Percentiles rank a stretch among this genome's conserved stretches.
Conservation (phyloP, 495 filamentous ascomycete species). For the Penicillium cinerascens region DNA sequence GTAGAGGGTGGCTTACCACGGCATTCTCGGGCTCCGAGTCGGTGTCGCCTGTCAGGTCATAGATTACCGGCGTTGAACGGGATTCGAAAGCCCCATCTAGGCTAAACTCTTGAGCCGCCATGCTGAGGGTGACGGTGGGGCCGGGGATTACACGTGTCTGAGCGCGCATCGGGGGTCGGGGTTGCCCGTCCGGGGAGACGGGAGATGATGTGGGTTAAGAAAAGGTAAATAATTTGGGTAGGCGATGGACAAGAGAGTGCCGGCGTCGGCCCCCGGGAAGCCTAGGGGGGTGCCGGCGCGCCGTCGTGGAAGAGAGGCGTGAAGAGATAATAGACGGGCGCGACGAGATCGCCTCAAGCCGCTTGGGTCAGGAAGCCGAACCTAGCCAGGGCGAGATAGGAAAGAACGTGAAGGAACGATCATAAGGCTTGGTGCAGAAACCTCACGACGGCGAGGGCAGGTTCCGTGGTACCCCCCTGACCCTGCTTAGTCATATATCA, state of each 20-base stretch:
- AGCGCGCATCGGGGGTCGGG: not conserved
- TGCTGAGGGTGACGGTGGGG: not conserved
- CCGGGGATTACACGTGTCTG: too few species aligned
- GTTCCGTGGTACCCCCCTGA: too few species aligned
- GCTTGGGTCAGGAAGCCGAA: not conserved
- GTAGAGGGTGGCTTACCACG: not conserved
- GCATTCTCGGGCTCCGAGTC: not conserved
- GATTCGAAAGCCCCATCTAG: not conserved
- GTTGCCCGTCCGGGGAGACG: not conserved
- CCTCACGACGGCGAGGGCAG: too few species aligned
- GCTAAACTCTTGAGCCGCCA: not conserved
- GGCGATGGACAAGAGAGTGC: not conserved
- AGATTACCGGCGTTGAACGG: not conserved
- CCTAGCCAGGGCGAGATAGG: not conserved
- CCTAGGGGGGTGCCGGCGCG: not conserved
- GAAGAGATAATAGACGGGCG: not conserved
- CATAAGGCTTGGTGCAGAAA: not conserved
- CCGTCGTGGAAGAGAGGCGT: too few species aligned
- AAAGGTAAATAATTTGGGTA: too few species aligned
- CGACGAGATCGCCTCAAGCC: not conserved
- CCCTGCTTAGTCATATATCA: constrained; percentile 1
- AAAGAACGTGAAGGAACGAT: not conserved
- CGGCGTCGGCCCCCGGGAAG: not conserved
- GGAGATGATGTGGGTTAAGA: too few species aligned
- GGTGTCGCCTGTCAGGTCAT: not conserved